Base-by-base conservation (phyloP, 192 early-diverging fungal genomes). In the Coemansia javaensis region DNA sequence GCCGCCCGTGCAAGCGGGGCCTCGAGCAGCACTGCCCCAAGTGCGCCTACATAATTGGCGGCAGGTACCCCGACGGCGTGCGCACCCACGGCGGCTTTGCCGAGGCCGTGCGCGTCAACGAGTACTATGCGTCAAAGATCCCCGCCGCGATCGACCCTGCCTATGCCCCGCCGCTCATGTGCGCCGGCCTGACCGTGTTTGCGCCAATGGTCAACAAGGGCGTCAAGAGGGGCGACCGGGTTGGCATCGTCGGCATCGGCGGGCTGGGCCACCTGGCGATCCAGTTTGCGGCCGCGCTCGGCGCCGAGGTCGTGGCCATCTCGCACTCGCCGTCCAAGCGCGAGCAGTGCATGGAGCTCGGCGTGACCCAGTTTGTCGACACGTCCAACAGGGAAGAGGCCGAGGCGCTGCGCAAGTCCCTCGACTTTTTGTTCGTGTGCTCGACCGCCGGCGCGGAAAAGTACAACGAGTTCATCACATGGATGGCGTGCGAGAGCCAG, bases 161-260 rank as follows among this genome's bases (percentile, higher is more conserved):
- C 3, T 76, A 81, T 40, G 85, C 84, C 0, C 85, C 81, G 2
- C 84, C 90, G 1, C 59, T 94, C 33, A 77, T 91, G 54, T 91
- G 91, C 59, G 90, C 90, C 12, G 91, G 90, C 7, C 72, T 81
- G 18, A 87, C 91, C 16, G 82, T 89, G 5, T 91, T 82, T 57
- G 67, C 75, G 3, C 82, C 90, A 1, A 63, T 94, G 35, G 67
- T 80, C 32, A 76, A 77, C 27, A 73, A 80, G 40, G 66, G 75
- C 22, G 61, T 85, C n/a, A 79, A 70, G 32, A 75, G 82, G 18
- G 87, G 85, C 11, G 74, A 72, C 14, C 60, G 75, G 1, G 81
- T 90, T 12, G 89, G 82, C 7, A 63, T 93, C 6, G 75, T 89
- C 27, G 90, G 90, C 18, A 74, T 93, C 18, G 90, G 90, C 14